Percentiles rank a stretch among this genome's conserved stretches.
Evolutionary conservation across 1,284 basidiomycete genomes (phyloP).

Genomic region (Ustilago hordei): DNA sequence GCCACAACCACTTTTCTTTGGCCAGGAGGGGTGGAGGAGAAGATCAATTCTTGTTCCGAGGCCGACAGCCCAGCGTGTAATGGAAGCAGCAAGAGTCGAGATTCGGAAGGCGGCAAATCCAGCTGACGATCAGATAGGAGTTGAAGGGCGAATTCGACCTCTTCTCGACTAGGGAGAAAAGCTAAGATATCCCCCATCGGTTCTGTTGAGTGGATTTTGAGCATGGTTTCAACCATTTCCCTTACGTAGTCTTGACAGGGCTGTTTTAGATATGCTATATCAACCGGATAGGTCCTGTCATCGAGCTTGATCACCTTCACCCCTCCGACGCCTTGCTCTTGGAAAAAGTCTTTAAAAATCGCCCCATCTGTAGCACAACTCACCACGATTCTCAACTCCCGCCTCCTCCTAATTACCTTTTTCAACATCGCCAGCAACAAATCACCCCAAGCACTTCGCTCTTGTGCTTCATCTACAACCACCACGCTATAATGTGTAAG

Average conservation of each 20-base stretch:
- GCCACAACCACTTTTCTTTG: conserved; percentile 87
- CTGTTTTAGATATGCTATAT: conserved; percentile 69
- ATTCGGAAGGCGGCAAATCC: conserved; percentile 76
- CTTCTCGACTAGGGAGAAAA: conserved; percentile 70
- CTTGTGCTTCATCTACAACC: conserved; percentile 72
- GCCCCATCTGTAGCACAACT: conserved; percentile 95
- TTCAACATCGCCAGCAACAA: conserved; percentile 70
- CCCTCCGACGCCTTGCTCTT: conserved; percentile 6
- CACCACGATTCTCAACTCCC: conserved; percentile 87
- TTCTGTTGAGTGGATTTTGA: conserved; percentile 73
- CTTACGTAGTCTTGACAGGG: conserved; percentile 69
- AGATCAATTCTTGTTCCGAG: conserved; percentile 86
- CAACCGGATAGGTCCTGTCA: conserved; percentile 69
- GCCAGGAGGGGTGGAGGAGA: conserved; percentile 79
- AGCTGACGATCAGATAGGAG: conserved; percentile 82
- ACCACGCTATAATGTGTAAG: conserved; percentile 67
- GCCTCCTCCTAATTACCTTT: conserved; percentile 84
- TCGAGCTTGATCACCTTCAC: conserved; percentile 69
- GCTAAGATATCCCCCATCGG: conserved; percentile 72
- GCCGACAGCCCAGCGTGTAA: conserved; percentile 88
- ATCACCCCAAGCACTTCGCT: conserved; percentile 70
- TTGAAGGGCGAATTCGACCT: conserved; percentile 81
- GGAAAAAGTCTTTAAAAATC: conserved; percentile 87
- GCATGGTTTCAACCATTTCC: conserved; percentile 69
- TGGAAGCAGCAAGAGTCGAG: conserved; percentile 76